A percentile compares a stretch with the other conserved stretches of the same genome.
Evolutionary conservation across 495 filamentous ascomycete species (phyloP).

Genomic region (Lasiosphaeria hispida): DNA sequence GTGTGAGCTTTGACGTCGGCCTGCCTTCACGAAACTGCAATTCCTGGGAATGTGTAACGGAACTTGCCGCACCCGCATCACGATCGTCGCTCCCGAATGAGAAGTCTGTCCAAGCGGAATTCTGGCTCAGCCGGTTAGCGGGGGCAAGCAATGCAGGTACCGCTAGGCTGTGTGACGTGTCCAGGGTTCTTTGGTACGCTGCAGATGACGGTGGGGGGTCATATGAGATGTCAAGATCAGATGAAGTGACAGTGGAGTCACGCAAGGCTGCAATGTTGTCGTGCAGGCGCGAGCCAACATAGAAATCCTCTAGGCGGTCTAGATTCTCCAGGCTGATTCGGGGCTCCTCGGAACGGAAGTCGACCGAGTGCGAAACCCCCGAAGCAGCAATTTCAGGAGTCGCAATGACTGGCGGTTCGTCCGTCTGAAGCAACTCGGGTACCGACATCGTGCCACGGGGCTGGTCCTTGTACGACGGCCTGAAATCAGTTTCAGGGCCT

Average conservation of each 20-base stretch:
- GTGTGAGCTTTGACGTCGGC: constrained; percentile 13
- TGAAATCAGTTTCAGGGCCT: constrained; percentile 41
- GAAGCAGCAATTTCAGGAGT: constrained; percentile 13
- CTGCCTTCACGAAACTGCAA: constrained; percentile 14
- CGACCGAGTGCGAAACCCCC: constrained; percentile 4
- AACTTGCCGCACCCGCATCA: constrained; percentile 22
- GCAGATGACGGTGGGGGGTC: constrained; percentile 24
- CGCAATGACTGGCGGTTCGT: constrained; percentile 19
- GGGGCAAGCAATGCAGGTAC: constrained; percentile 45
- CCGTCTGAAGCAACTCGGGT: constrained; percentile 21
- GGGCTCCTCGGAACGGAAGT: constrained; percentile 11
- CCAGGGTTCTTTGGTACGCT: constrained; percentile 26
- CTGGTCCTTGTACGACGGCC: constrained; percentile 31
- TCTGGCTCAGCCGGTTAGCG: constrained; percentile 48
- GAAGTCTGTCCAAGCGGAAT: constrained; percentile 56
- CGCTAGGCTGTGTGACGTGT: constrained; percentile 35
- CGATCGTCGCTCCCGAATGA: constrained; percentile 49
- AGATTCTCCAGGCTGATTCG: constrained; percentile 18
- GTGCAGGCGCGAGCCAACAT: constrained; percentile 30
- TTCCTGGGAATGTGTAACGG: constrained; percentile 23
- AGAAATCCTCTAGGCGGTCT: constrained; percentile 36
- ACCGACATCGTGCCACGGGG: constrained; percentile 23
- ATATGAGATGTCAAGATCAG: constrained; percentile 27
- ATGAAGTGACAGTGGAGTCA: constrained; percentile 33
- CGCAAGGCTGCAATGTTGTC: constrained; percentile 34